Base-by-base conservation (phyloP, 768 basidiomycete species). In the Macrocybe gigantea region DNA sequence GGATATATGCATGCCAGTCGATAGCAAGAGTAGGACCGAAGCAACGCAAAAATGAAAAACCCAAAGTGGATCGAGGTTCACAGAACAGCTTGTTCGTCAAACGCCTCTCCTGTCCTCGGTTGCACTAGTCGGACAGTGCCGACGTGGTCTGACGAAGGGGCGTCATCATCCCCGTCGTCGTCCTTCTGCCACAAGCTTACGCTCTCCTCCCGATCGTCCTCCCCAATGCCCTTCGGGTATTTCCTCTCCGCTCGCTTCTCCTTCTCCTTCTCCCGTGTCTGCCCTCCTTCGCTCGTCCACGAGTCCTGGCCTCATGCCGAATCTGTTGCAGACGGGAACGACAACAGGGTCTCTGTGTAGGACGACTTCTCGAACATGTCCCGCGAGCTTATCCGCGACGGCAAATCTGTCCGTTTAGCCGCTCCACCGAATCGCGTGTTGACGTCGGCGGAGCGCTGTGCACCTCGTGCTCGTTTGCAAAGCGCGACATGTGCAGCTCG, bases 151-250 rank as follows among this genome's bases (percentile, higher is more conserved):
- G 45, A 47, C 45, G 55, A 39, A 39, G 38, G 38, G 4, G 14
- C 10, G 1, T 7, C 14, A 29, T 7, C 7, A 7, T 1, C 14
- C 14, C 14, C 14, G 29, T 11, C 14, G 8, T 11, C 29, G 38
- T 22, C 22, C 22, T 22, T 22, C 22, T 22, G 22, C 77, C 76
- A 80, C 47, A 86, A 55, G 42, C 80, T 73, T 44, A 75, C 60
- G 47, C 78, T 80, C 64, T 86, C 84, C 48, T 85, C 84, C 42
- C 61, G 59, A 45, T 86, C 84, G 55, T 80, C 78, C 3, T 73
- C 70, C 0, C 69, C 73, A 22, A 56, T 62, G n/a, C 71, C 74
- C 45, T 68, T 71, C 4, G 77, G 76, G 49, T 82, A 80, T 38
- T 65, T 67, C 59, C 72, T 69, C 41, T 65, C 63, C 30, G 69